Conservation (phyloP, 371 early-diverging fungal genomes). For the Syncephalastrum racemosum region DNA sequence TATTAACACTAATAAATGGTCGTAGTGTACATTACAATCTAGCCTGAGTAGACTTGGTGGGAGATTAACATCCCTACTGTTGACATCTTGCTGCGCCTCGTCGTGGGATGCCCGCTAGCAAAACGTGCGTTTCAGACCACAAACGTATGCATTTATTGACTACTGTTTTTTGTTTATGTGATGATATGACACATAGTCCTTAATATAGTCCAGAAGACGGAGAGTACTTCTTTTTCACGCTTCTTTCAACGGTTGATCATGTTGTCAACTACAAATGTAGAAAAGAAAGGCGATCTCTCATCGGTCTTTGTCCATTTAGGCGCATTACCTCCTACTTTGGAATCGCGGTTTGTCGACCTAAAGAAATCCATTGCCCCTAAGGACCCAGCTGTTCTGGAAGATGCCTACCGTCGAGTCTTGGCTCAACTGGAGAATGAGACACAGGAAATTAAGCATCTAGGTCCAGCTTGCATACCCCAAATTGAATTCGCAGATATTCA, state of each 20-base stretch:
- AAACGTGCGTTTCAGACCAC: no score
- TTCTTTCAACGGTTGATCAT: conserved; percentile 4
- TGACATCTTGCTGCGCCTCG: no score
- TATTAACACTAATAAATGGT: no score
- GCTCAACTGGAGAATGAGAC: conserved; percentile 20
- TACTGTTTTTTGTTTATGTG: no score
- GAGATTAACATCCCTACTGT: no score
- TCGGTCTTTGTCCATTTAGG: conserved; percentile 36
- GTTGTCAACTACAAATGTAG: conserved; percentile 1
- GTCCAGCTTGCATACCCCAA: conserved; percentile 10
- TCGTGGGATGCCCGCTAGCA: no score
- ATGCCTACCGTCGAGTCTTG: conserved; percentile 25
- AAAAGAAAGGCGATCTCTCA: conserved; percentile 28
- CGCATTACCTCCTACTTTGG: conserved; percentile 17
- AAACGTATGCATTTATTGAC: no score
- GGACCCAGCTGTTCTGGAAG: conserved; percentile 16
- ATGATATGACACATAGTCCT: no score
- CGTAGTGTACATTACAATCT: no score
- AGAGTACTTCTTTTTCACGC: background rate
- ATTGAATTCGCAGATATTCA: no score
- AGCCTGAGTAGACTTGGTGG: no score
- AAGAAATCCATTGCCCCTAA: conserved; percentile 21
- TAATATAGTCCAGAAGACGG: no score
- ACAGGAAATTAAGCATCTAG: conserved; percentile 19
- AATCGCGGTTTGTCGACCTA: conserved; percentile 18